A percentile compares a stretch with the other conserved stretches of the same genome.
phyloP scores from a whole-genome alignment of 768 basidiomycete genomes.

The Mycena galopus region DNA sequence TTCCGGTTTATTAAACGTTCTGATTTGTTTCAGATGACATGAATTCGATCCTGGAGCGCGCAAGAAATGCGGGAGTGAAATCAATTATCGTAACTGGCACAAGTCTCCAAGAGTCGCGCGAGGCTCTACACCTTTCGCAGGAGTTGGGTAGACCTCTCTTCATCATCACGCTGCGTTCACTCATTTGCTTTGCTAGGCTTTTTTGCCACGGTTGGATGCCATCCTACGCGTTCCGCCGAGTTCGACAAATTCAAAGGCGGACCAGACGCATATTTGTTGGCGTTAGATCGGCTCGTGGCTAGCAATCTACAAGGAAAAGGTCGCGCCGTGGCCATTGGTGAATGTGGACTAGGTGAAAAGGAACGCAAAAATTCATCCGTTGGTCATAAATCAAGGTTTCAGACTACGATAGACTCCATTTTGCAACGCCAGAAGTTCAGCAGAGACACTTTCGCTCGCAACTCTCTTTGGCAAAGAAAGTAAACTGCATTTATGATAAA shows the following conservation, averaged over 20 bases:
- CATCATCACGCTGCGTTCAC: neutral
- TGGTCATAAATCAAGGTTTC: constrained; percentile 11
- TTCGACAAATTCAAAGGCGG: constrained; percentile 72
- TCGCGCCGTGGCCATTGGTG: constrained; percentile 79
- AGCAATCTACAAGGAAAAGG: constrained; percentile 64
- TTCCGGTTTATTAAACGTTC: neutral
- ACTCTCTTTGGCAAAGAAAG: constrained; percentile 75
- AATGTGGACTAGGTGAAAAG: constrained; percentile 79
- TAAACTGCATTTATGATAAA: too few relatives aligned
- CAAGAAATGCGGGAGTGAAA: constrained; percentile 70
- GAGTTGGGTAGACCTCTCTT: constrained; percentile 59
- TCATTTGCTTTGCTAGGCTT: constrained; percentile 54
- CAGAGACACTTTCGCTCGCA: constrained; percentile 77
- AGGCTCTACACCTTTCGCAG: constrained; percentile 72
- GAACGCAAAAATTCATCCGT: neutral
- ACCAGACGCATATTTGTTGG: constrained; percentile 70
- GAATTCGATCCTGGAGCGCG: constrained; percentile 66
- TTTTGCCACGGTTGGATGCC: constrained; percentile 83
- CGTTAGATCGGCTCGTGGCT: constrained; percentile 67
- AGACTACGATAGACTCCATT: constrained; percentile 86
- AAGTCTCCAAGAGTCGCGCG: constrained; percentile 71
- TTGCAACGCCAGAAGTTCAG: constrained; percentile 72
- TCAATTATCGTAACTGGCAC: constrained; percentile 85
- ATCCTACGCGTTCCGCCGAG: constrained; percentile 81
- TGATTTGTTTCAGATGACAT: constrained; percentile 68